phyloP scores from a whole-genome alignment of 2,329 filamentous ascomycete genomes.

The Fusarium sp. region DNA sequence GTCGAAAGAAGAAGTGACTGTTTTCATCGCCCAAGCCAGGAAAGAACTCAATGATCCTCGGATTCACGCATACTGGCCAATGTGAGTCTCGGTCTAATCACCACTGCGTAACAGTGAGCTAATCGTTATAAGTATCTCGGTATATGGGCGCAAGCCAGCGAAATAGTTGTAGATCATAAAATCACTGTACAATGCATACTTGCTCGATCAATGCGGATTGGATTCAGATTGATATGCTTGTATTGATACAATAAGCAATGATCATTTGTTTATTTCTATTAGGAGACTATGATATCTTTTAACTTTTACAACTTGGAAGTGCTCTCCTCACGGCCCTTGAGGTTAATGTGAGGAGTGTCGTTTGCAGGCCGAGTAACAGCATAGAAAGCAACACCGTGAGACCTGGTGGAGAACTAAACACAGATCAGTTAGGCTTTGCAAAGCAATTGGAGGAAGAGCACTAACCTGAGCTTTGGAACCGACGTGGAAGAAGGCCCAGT shows the following conservation, averaged over 20 bases:
- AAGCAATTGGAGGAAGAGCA: fast-evolving
- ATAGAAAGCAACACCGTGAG: constrained; percentile 24
- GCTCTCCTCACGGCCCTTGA: not conserved
- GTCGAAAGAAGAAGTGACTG: constrained; percentile 12
- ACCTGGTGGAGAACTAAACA: constrained; percentile 17
- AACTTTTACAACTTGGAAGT: constrained; percentile 1
- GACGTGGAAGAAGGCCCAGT: constrained; percentile 32
- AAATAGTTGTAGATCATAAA: not conserved
- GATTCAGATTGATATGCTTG: not conserved
- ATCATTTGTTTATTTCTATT: not conserved
- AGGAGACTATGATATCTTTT: not conserved
- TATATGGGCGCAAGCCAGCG: not conserved
- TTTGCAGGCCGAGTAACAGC: constrained; percentile 26
- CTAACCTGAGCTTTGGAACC: constrained; percentile 27
- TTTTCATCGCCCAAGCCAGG: constrained; percentile 13
- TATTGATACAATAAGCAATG: too few species aligned
- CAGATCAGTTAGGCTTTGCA: not conserved
- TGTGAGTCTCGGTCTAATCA: not conserved
- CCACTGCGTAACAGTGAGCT: fast-evolving
- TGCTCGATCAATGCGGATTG: not conserved
- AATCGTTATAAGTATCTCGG: not conserved
- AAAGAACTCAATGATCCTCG: constrained; percentile 7
- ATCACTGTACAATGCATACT: too few species aligned
- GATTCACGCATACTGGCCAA: constrained; percentile 28
- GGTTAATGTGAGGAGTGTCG: not conserved